Base-by-base conservation (phyloP, 2,329 filamentous ascomycete species). In the Ceratocystis lukuohia region DNA sequence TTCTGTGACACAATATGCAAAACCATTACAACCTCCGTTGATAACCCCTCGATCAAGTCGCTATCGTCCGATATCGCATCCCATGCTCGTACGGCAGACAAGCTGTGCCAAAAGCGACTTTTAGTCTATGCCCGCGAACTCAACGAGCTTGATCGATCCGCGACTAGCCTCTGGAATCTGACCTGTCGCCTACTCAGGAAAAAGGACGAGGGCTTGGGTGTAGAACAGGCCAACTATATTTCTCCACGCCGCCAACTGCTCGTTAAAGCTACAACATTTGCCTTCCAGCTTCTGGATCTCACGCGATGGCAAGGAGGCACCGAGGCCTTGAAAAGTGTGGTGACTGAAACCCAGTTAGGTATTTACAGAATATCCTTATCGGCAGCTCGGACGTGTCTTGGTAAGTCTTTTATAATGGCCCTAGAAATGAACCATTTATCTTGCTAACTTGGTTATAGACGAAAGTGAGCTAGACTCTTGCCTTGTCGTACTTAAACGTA, bases 341-440 rank as follows among this genome's bases (percentile, higher is more conserved):
- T 28, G n/a, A 45, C 64, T 30, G 65, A 66, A 74, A 72, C 48
- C 77, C 80, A 68, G 71, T 80, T 84, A 37, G 82, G 88, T 66
- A 74, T 90, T 22, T 77, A 90, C 72, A 86, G 82, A 71, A 76
- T 89, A 70, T 86, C 85, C 10, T 76, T 95, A 66, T 89, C 86
- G 72, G 80, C 86, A 4, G 81, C 81, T 22, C 83, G 79, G 70
- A 78, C 78, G 50, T 91, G 87, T 70, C 77, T 94, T 56, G 80
- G 83, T 80, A 77, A 72, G 76, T 74, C 45, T 1, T 15, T 45
- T 48, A 12, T 44, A 37, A 45, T 46, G 2, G 10, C 5, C 37
- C 6, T 53, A 12, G 4, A 41, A 65, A 5, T 8, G 22, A 6
- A 22, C 30, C 17, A 3, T 48, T 45, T 28, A 10, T 33, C 28